phyloP scores from a whole-genome alignment of 495 filamentous ascomycete species.

The Sporormia fimetaria region DNA sequence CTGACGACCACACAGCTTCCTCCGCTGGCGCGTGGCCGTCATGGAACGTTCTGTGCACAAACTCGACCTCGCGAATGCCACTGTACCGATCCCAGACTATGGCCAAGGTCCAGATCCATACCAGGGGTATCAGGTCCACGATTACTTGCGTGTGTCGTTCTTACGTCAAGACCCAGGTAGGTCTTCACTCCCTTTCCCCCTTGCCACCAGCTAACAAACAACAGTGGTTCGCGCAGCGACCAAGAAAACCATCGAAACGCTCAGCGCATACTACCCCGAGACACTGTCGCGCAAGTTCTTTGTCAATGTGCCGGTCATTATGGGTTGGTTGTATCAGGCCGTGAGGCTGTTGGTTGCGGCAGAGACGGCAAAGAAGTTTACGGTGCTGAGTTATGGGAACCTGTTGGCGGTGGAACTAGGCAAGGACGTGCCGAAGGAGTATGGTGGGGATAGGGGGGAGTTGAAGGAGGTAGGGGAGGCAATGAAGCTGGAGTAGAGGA shows the following conservation, averaged over 20 bases:
- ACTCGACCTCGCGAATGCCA: constrained; percentile 54
- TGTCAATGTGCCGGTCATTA: constrained; percentile 76
- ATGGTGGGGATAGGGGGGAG: constrained; percentile 53
- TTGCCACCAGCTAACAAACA: background rate
- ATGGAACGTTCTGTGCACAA: constrained; percentile 72
- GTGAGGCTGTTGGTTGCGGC: constrained; percentile 69
- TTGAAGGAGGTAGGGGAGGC: constrained; percentile 26
- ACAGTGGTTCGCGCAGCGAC: constrained; percentile 52
- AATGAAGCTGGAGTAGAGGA: constrained; percentile 18
- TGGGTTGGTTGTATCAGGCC: constrained; percentile 72
- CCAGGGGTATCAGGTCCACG: constrained; percentile 80
- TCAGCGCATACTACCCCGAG: constrained; percentile 74
- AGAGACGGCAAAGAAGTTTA: constrained; percentile 78
- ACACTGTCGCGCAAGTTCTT: constrained; percentile 84
- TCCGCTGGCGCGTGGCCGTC: constrained; percentile 73
- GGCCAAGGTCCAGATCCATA: constrained; percentile 58
- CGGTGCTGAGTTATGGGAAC: constrained; percentile 64
- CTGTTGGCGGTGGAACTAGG: constrained; percentile 52
- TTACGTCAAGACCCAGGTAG: constrained; percentile 51
- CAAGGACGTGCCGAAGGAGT: constrained; percentile 49
- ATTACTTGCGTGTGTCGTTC: constrained; percentile 76
- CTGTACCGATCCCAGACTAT: constrained; percentile 59
- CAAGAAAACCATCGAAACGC: constrained; percentile 65
- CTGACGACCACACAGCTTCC: constrained; percentile 45
- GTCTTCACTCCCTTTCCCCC: background rate